phyloP scores from a whole-genome alignment of 1,284 basidiomycete genomes.

The Wolfiporia cocos region DNA sequence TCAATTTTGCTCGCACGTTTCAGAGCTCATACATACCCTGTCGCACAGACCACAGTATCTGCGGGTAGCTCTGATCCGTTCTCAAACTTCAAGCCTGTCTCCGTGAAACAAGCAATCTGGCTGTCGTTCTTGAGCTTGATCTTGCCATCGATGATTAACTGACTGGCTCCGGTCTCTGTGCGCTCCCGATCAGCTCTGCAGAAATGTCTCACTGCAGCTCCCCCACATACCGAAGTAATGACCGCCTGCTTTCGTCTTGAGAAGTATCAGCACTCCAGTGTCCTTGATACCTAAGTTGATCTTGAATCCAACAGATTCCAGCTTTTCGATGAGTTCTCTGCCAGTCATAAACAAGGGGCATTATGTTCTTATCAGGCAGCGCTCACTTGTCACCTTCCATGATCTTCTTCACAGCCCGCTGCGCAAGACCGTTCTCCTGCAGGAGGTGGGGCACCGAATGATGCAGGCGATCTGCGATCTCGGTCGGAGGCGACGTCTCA shows the following conservation, averaged over 20 bases:
- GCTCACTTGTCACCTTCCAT: conserved; percentile 44
- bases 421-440: conserved; percentile 34
- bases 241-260: conserved; percentile 30
- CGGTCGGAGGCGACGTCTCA: conserved; percentile 40
- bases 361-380: too few species aligned
- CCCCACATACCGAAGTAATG: conserved; percentile 41
- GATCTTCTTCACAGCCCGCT: conserved; percentile 39
- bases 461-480: conserved; percentile 44
- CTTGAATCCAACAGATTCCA: conserved; percentile 55
- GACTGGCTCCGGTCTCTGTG: conserved; percentile 62
- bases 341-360: too few species aligned
- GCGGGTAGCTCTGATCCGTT: conserved; percentile 58
- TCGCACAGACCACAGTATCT: conserved; percentile 65
- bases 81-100: conserved; percentile 53
- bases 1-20: conserved; percentile 6
- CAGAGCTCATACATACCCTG: conserved; percentile 37
- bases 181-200: too few species aligned
- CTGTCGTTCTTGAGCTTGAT: conserved; percentile 70
- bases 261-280: conserved; percentile 42
- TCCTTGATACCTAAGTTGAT: conserved; percentile 48
- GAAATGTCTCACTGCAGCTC: too few species aligned
- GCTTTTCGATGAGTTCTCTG: conserved; percentile 48
- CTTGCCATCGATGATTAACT: conserved; percentile 60
- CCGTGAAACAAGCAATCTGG: conserved; percentile 46
- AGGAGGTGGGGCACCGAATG: conserved; percentile 43